Evolutionary conservation across 495 filamentous ascomycete genomes (phyloP).

Genomic region (Aspergillus olivimuriae): DNA sequence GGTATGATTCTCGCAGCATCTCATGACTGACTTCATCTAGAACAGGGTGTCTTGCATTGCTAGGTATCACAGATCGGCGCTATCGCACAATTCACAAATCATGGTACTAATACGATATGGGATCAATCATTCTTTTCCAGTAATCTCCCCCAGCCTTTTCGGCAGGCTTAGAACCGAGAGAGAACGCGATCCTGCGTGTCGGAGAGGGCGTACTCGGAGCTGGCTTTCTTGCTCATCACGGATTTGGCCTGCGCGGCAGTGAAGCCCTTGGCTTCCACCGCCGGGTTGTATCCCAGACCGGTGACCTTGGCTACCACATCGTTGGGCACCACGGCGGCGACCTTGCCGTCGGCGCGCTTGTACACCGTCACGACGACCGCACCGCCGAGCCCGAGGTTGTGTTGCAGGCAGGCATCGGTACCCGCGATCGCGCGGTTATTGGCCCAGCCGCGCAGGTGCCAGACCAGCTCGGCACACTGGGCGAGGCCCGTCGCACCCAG

Average conservation of each 20-base stretch:
- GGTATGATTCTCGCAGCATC: too few species aligned
- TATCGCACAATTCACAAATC: too few species aligned
- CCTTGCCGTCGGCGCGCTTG: slow-evolving; percentile 73
- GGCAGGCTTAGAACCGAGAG: slow-evolving; percentile 44
- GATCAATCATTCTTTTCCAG: too few species aligned
- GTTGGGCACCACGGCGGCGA: slow-evolving; percentile 47
- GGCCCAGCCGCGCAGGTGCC: slow-evolving; percentile 95
- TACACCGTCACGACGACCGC: slow-evolving; percentile 90
- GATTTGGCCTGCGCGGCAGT: slow-evolving; percentile 64
- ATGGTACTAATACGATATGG: too few species aligned
- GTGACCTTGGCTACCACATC: slow-evolving; percentile 55
- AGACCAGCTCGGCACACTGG: slow-evolving; percentile 92
- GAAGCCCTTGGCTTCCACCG: slow-evolving; percentile 80
- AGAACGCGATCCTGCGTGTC: slow-evolving; percentile 67
- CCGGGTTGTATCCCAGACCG: slow-evolving; percentile 86
- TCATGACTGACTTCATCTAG: too few species aligned
- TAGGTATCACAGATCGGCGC: too few species aligned
- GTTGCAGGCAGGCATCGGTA: slow-evolving; percentile 73
- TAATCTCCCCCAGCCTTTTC: neutral
- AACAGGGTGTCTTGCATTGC: too few species aligned
- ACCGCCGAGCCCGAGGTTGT: slow-evolving; percentile 90
- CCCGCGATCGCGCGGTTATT: slow-evolving; percentile 73
- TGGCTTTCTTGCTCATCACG: slow-evolving; percentile 63
- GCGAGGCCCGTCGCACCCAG: slow-evolving; percentile 89
- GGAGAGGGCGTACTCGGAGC: slow-evolving; percentile 66